phyloP scores from a whole-genome alignment of 1,284 basidiomycete genomes.

The Ustanciosporium gigantosporum region DNA sequence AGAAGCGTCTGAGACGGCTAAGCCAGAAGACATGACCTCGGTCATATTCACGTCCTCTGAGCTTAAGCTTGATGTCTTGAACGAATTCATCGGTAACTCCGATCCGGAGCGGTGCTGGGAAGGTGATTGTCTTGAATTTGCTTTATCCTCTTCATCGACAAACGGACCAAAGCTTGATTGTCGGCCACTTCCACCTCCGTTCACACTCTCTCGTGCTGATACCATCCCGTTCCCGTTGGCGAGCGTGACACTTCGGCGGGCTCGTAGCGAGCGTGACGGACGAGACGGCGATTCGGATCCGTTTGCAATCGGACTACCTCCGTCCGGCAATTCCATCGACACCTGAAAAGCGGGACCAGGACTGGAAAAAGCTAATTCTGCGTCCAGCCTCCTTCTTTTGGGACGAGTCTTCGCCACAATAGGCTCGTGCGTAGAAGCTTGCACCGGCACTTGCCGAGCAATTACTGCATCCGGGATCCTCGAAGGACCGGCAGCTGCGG shows the following conservation, averaged over 20 bases:
- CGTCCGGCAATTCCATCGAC: slow-evolving; percentile 5
- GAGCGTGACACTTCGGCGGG: slow-evolving; percentile 15
- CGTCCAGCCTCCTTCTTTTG: slow-evolving; percentile 45
- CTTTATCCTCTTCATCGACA: neutral
- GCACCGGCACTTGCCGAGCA: too few relatives aligned
- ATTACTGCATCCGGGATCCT: neutral
- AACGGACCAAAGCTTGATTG: too few relatives aligned
- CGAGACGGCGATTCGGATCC: neutral
- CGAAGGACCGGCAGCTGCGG: slow-evolving; percentile 3
- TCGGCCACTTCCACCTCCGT: too few relatives aligned
- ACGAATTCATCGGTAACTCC: neutral
- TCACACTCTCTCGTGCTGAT: too few relatives aligned
- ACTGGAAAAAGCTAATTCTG: slow-evolving; percentile 52
- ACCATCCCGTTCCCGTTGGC: slow-evolving; percentile 2
- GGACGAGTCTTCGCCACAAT: slow-evolving; percentile 2
- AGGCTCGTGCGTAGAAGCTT: too few relatives aligned
- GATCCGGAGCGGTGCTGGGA: too few relatives aligned
- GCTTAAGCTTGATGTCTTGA: neutral
- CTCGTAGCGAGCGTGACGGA: slow-evolving; percentile 6
- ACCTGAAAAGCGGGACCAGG: slow-evolving; percentile 52
- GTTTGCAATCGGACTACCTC: slow-evolving; percentile 1
- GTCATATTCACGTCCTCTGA: too few relatives aligned
- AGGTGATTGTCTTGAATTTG: too few relatives aligned
- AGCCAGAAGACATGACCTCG: neutral
- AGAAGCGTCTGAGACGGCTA: neutral